A percentile compares a stretch with the other conserved stretches of the same genome.
Evolutionary conservation across 1,284 basidiomycete species (phyloP).

Genomic region (Psilocybe mexicana): DNA sequence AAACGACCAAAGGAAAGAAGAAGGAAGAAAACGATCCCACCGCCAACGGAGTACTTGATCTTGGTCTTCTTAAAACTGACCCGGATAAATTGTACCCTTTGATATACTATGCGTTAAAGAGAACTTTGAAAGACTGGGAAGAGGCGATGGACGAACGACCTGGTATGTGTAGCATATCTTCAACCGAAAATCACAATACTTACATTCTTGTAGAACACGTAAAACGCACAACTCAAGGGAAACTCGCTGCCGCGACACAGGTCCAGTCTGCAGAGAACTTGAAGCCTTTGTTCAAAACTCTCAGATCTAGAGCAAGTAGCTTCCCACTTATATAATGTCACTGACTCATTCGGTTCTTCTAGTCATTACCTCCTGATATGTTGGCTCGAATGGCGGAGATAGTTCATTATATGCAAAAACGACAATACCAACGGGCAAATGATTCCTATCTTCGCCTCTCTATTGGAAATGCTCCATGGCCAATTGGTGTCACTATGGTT

Average conservation of each 20-base stretch:
- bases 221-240: conserved; percentile 89
- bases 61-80: conserved; percentile 85
- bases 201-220: conserved; percentile 55
- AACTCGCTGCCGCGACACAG: conserved; percentile 92
- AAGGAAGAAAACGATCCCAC: conserved; percentile 54
- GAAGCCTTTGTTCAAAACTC: conserved; percentile 92
- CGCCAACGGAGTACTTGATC: conserved; percentile 65
- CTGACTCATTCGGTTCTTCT: conserved; percentile 9
- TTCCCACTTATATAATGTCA: conserved; percentile 1
- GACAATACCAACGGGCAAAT: conserved; percentile 94
- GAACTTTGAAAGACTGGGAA: conserved; percentile 93
- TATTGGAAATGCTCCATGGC: conserved; percentile 99
- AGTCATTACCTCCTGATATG: conserved; percentile 87
- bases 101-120: conserved; percentile 96
- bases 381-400: conserved; percentile 92
- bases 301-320: conserved; percentile 78
- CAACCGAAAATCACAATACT: neutral
- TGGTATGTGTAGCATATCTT: conserved; percentile 45
- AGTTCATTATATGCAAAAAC: conserved; percentile 93
- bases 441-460: conserved; percentile 96
- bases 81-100: conserved; percentile 97
- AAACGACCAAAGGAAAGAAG: conserved; percentile 63
- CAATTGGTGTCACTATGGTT: conserved; percentile 99
- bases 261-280: conserved; percentile 95
- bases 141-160: conserved; percentile 91